Base-by-base conservation (phyloP, 495 filamentous ascomycete species). In the Pyronema domesticum region DNA sequence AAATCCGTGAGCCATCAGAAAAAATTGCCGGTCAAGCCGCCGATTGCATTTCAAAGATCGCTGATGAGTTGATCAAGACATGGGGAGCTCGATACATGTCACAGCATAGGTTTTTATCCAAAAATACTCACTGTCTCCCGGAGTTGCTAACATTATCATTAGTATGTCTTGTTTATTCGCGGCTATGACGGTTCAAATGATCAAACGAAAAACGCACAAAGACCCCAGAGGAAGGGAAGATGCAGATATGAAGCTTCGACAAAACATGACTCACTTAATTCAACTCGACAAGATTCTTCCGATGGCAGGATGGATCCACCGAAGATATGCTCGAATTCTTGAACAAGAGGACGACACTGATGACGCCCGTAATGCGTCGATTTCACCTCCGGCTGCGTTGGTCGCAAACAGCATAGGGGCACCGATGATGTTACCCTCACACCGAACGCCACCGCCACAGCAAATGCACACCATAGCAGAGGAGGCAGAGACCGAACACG, bases 401-500 rank as follows among this genome's bases (percentile, higher is more conserved):
- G 36, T 39, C 11, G 19, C 50, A 42, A 39, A 6, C 45, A 19
- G 10, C 6, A 30, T 18, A n/a, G 36, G 13, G n/a, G 33, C 14
- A 6, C 23, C 47, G 11, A 4, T 39, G 13, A 52, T 42, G 37
- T 35, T 17, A 13, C 17, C 54, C 10, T 68, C 69, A 69, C 53
- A 66, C 60, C 8, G 68, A 44, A 17, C 69, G 62, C 19, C 73
- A 61, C 35, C 13, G 42, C 47, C 11, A 36, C 47, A 34, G 30
- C 47, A 50, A 34, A 50, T 50, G 47, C 9, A 17, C 8, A 50
- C 30, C 10, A 50, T 50, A 8, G 36, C 11, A 13, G 47, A 50
- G 47, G 1, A 77, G 62, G 17, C 74, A 55, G n/a, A 73, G 74
- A 45, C 75, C 72, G 6, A 64, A 15, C 0, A 71, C 71, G 7